These are phyloP conservation scores for Torrubiella hemipterigena DNA, from an alignment of 2,329 filamentous ascomycete species.

Conservation along the genomic window DNA sequence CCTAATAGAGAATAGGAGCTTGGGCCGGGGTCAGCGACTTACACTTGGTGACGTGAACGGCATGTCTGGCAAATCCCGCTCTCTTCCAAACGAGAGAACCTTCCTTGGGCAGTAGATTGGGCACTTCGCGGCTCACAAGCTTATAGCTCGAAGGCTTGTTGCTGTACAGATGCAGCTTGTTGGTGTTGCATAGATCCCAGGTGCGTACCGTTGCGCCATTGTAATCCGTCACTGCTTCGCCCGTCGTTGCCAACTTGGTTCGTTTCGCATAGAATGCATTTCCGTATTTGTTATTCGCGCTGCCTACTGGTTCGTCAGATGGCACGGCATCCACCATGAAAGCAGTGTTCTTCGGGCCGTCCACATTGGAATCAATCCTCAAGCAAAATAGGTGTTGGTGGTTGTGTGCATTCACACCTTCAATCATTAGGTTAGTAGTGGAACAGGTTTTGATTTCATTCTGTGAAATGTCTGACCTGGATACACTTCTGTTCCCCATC, in stretches of 20 bases:
- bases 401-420: conserved; percentile 81
- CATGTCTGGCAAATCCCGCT: conserved; percentile 76
- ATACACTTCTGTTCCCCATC: conserved; percentile 88
- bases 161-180: conserved; percentile 73
- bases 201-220: conserved; percentile 66
- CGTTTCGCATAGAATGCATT: conserved; percentile 83
- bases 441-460: not conserved
- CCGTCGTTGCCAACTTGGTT: conserved; percentile 63
- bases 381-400: conserved; percentile 94
- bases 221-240: conserved; percentile 65
- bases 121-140: conserved; percentile 77
- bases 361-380: conserved; percentile 75
- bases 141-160: conserved; percentile 81
- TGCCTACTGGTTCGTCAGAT: conserved; percentile 64
- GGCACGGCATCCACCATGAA: conserved; percentile 69
- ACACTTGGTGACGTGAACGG: conserved; percentile 85
- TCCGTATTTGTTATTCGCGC: conserved; percentile 72
- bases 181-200: conserved; percentile 84
- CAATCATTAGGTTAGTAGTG: not conserved
- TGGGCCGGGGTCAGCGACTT: too few relatives aligned
- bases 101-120: conserved; percentile 65
- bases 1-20: too few relatives aligned
- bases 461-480: conserved; percentile 25
- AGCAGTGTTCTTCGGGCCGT: conserved; percentile 74
- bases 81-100: conserved; percentile 79